These are phyloP conservation scores for Tremellales sp. DNA, from an alignment of 1,284 basidiomycete genomes.

Conservation along the genomic window DNA sequence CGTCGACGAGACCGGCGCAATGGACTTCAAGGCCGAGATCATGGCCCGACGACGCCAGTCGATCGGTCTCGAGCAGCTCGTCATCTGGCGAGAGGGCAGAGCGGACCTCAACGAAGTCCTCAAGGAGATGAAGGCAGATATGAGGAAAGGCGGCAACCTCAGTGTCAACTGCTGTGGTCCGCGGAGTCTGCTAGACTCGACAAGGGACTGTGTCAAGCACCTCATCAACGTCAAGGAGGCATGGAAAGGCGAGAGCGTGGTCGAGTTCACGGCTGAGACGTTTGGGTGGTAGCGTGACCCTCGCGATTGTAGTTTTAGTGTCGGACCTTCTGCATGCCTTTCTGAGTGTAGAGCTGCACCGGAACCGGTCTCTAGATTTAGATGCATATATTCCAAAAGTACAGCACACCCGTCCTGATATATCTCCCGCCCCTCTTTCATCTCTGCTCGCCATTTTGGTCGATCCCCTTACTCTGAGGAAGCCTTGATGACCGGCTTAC, in stretches of 20 bases:
- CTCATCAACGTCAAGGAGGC: constrained; percentile 12
- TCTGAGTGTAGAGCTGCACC: too few species aligned
- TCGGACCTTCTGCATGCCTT: too few species aligned
- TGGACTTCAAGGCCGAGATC: neutral
- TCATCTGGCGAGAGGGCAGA: constrained; percentile 26
- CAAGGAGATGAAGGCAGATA: constrained; percentile 11
- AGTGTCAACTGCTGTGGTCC: constrained; percentile 27
- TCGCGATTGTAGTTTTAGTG: too few species aligned
- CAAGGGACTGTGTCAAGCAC: constrained; percentile 14
- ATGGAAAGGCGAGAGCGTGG: constrained; percentile 15
- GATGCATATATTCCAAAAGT: too few species aligned
- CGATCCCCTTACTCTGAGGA: too few species aligned
- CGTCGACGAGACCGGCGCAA: neutral
- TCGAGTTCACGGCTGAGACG: constrained; percentile 26
- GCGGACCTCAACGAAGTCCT: constrained; percentile 18
- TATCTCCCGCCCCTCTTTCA: too few species aligned
- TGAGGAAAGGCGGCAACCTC: constrained; percentile 15
- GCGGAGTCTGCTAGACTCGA: constrained; percentile 14
- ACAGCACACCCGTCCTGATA: too few species aligned
- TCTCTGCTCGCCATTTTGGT: too few species aligned
- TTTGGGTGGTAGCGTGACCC: constrained; percentile 33
- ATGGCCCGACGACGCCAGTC: neutral
- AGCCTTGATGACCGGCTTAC: too few species aligned
- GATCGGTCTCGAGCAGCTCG: constrained; percentile 15
- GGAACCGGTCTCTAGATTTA: too few species aligned